Base-by-base conservation (phyloP, 2,329 filamentous ascomycete genomes). In the Aspergillus tubingensis region DNA sequence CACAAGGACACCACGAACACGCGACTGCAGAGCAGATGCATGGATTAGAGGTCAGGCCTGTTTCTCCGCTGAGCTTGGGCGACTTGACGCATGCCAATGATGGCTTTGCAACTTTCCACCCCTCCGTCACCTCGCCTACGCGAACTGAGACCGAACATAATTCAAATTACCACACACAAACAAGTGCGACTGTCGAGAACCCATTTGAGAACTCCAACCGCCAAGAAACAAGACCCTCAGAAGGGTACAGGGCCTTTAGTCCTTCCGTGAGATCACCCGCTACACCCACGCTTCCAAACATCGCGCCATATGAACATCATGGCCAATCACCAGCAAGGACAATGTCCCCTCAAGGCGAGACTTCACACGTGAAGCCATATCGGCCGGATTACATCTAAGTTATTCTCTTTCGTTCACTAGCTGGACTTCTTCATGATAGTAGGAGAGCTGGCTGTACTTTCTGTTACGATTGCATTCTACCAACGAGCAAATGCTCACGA, bases 381-480 rank as follows among this genome's bases (percentile, higher is more conserved):
- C 47, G 47, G 8, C 47, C 47, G 0, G 25, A 50, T 3, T 27
- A 32, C 15, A 5, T 19, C 3, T 44, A 23, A 10, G 3, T 13
- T 6, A 19, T 17, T 27, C 8, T 49, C 27, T 17, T 48, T 49
- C 21, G 5, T 17, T 49, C 3, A 6, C 5, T 7, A 6, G 23
- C 23, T 21, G 11, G 15, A 30, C 23, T 23, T 6, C 5, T 30
- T 68, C 64, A 69, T 54, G 65, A 72, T 52, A 30, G 51, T 58
- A 61, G 66, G 67, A 65, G 60, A 72, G 70, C 72, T 67, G 71
- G 70, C 55, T 64, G 47, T 68, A 61, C 67, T 61, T 65, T 67
- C 66, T 70, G 65, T 61, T 62, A 74, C 68, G 70, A 70, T 61
- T 52, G 54, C 60, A 60, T 54, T 55, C 47, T 59, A 58, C 60